Conservation (phyloP, 306 rosid genomes). For the Lathyrus aphaca region DNA sequence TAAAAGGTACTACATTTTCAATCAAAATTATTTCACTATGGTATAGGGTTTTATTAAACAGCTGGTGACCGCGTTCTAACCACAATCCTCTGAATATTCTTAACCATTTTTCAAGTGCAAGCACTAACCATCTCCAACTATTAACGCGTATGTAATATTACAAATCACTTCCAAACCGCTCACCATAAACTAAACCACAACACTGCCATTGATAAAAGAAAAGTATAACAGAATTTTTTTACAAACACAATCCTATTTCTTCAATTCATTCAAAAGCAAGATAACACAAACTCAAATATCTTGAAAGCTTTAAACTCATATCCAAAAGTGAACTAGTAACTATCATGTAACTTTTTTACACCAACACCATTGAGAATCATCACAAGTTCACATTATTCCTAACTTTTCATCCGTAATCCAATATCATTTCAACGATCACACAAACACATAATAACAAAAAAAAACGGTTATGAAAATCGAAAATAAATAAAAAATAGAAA, state of each 20-base stretch:
- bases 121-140: background rate
- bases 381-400: conserved; percentile 10
- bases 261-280: conserved; percentile 13
- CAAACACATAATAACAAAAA: background rate
- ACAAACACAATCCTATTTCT: conserved; percentile 18
- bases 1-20: conserved; percentile 27
- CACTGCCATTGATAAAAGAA: conserved; percentile 4
- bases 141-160: background rate
- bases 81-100: background rate
- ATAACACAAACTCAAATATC: conserved; percentile 1
- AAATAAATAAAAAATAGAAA: no score
- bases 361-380: conserved; percentile 19
- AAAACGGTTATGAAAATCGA: background rate
- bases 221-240: background rate
- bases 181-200: background rate
- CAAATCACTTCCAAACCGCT: no score
- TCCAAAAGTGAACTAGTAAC: conserved; percentile 8
- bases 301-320: background rate
- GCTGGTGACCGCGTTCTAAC: background rate
- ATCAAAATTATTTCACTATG: conserved; percentile 17
- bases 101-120: background rate
- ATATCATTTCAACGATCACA: conserved; percentile 15
- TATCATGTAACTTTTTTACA: conserved; percentile 20
- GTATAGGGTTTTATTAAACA: conserved; percentile 1
- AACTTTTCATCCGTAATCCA: background rate